Conservation (phyloP, 139 green algal species). For the Tetradesmus obliquus region DNA sequence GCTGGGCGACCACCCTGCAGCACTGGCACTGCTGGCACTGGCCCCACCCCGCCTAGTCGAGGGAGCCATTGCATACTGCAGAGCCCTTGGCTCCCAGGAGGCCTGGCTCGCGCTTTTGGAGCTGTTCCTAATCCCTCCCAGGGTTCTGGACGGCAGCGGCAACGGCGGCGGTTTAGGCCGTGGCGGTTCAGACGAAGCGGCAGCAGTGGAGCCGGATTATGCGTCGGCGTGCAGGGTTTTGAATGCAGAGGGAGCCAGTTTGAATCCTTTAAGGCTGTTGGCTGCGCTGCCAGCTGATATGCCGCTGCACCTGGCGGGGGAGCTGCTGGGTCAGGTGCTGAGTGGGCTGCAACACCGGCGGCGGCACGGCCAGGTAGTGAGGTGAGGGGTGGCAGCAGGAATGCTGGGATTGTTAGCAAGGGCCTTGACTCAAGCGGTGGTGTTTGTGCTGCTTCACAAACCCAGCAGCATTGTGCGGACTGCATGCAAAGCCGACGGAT, state of each 20-base stretch:
- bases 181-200: no score
- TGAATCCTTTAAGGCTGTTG: conserved; percentile 75
- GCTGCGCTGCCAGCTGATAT: conserved; percentile 71
- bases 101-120: conserved; percentile 69
- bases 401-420: not conserved
- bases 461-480: no score
- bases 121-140: conserved; percentile 71
- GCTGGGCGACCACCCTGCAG: conserved; percentile 63
- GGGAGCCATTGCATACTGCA: conserved; percentile 76
- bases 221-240: conserved; percentile 62
- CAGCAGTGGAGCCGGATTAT: conserved; percentile 62
- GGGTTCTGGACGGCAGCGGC: not conserved
- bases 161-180: not conserved
- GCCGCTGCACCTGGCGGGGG: conserved; percentile 69
- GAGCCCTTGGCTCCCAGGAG: conserved; percentile 42
- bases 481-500: no score
- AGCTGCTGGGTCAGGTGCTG: conserved; percentile 72
- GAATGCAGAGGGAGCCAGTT: conserved; percentile 57
- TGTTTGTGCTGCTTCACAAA: no score
- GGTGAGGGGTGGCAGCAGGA: not conserved
- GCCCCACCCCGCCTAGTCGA: conserved; percentile 63
- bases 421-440: no score
- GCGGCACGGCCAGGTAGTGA: conserved; percentile 60
- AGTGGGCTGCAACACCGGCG: conserved; percentile 70
- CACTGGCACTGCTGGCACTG: conserved; percentile 78